Base-by-base conservation (phyloP, 225 moss, liverwort and hornwort species). In the Straminergon stramineum region DNA sequence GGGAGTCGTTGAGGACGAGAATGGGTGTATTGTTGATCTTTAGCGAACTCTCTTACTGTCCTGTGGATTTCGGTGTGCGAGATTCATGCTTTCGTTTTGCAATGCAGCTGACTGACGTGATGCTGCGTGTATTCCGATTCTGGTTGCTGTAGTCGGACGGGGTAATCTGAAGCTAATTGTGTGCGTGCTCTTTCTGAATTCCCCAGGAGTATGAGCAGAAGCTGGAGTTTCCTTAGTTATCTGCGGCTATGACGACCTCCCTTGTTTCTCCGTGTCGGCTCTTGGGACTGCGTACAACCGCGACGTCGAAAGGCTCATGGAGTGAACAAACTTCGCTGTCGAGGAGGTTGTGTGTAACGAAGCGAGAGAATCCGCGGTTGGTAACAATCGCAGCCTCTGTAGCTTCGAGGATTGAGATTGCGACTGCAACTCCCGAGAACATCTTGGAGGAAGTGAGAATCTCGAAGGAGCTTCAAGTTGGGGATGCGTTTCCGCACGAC, bases 401-500 rank as follows among this genome's bases (percentile, higher is more conserved):
- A 28, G 86, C 68, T 57, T 86, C 85, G 63, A 64, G 79, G 88
- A 64, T 71, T 88, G 90, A 89, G 61, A 65, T 76, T 26, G 75
- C 61, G 34, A 87, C 90, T 60, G 90, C 71, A 69, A 77, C 70
- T 76, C 57, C 57, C 11, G 89, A 76, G 79, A 75, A 61, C 20
- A 17, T 88, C 37, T 82, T 51, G 81, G 89, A 89, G 52, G 61
- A 82, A 21, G 84, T 75, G 89, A 65, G 67, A 37, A 22, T 75
- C 57, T 45, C 31, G 17, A 90, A 90, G 13, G 91, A 73, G 26
- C 81, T 95, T 70, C 94, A 92, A 28, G 84, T 68, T 10, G 85
- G 84, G 56, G 95, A 95, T 32, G 93, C 92, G 84, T 88, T 89
- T 75, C 95, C 95, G 26, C 84, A 48, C 19, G 81, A 90, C 11